Evolutionary conservation across 495 filamentous ascomycete genomes (phyloP).

Genomic region (Aspergillus diversus): DNA sequence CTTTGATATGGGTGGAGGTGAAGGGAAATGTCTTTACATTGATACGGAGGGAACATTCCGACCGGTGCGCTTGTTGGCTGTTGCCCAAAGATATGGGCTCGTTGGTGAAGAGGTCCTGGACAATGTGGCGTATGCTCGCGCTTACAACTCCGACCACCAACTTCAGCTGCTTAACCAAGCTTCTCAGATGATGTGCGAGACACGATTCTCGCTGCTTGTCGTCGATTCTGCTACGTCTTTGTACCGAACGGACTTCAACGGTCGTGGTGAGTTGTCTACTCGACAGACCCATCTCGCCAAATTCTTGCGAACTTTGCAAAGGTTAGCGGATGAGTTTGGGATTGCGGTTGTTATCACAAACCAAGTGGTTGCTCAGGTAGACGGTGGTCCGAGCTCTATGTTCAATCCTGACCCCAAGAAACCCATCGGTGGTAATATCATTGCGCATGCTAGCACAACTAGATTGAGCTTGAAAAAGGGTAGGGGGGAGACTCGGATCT

Average conservation of each 20-base stretch:
- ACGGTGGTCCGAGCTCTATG: constrained; percentile 94
- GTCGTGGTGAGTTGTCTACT: constrained; percentile 87
- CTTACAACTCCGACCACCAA: constrained; percentile 98
- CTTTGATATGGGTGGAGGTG: constrained; percentile 98
- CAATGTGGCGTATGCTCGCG: constrained; percentile 96
- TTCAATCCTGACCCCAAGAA: constrained; percentile 99
- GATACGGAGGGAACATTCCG: constrained; percentile 98
- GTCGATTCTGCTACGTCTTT: constrained; percentile 95
- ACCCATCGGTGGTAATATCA: constrained; percentile 98
- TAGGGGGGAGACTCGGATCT: constrained; percentile 90
- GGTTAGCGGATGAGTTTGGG: constrained; percentile 95
- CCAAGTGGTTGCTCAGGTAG: constrained; percentile 97
- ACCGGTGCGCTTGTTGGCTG: constrained; percentile 85
- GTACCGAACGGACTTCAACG: constrained; percentile 94
- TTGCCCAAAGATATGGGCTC: constrained; percentile 91
- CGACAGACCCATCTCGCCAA: constrained; percentile 94
- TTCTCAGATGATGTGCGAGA: constrained; percentile 98
- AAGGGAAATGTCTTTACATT: constrained; percentile 99
- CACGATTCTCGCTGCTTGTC: constrained; percentile 90
- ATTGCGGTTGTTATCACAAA: constrained; percentile 99
- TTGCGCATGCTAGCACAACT: constrained; percentile 95
- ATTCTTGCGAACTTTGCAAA: constrained; percentile 92
- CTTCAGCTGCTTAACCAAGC: constrained; percentile 93
- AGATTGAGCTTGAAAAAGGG: constrained; percentile 91
- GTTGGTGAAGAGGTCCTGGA: constrained; percentile 97